Evolutionary conservation across 139 green algal genomes (phyloP).

Genomic region (Marvania coccoides): DNA sequence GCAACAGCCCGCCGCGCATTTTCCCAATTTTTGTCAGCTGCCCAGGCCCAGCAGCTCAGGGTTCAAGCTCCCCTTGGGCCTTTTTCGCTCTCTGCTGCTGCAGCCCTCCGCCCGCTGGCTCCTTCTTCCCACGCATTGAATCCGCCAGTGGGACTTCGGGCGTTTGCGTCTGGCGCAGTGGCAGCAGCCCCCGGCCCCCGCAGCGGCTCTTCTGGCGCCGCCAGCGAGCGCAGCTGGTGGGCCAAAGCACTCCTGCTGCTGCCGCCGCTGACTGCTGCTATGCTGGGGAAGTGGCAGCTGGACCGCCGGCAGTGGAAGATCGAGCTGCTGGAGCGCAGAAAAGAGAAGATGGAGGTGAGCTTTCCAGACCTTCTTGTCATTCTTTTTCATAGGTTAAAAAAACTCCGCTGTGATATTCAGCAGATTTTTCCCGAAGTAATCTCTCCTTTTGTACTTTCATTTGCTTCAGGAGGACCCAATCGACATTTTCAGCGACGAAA

Average conservation of each 20-base stretch:
- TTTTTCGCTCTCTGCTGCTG: no score
- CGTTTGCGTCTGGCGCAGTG: no score
- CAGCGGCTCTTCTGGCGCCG: no score
- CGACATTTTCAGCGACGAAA: constrained; percentile 11
- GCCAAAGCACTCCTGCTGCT: constrained; percentile 29
- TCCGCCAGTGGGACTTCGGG: no score
- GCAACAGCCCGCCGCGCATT: no score
- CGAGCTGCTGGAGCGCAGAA: constrained; percentile 29
- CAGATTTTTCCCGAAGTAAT: not conserved
- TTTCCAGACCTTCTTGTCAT: not conserved
- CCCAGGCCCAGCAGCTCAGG: no score
- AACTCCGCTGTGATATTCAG: not conserved
- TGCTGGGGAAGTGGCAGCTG: constrained; percentile 54
- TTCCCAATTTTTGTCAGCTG: no score
- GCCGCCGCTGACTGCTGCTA: constrained; percentile 29
- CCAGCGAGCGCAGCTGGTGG: constrained; percentile 16
- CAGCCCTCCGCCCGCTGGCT: no score
- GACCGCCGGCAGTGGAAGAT: constrained; percentile 42
- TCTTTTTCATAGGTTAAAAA: not conserved
- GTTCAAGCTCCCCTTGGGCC: no score
- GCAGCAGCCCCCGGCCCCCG: no score
- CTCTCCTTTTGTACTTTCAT: not conserved
- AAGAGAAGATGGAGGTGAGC: constrained; percentile 23
- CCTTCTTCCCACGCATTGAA: no score
- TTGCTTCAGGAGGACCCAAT: constrained; percentile 19